A percentile compares a stretch with the other conserved stretches of the same genome.
These are phyloP conservation scores for Aspergillus bridgeri DNA, from an alignment of 495 filamentous ascomycete species.

Conservation along the genomic window DNA sequence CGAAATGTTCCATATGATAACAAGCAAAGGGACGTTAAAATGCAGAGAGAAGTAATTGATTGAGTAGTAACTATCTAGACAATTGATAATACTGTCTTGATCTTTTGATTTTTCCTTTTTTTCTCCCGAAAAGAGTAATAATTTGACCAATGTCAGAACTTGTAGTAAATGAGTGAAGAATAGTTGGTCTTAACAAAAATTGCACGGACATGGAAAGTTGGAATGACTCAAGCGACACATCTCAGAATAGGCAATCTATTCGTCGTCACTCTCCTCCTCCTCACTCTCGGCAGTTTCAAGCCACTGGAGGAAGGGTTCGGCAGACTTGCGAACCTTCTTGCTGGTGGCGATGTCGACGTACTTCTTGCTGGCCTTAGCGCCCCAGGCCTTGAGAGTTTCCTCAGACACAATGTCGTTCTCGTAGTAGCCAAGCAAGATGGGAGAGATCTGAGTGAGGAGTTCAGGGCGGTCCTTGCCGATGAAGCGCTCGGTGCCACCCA, in stretches of 20 bases:
- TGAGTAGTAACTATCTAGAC: background rate
- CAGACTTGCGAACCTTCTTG: slow-evolving; percentile 94
- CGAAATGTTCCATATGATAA: background rate
- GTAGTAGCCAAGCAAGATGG: slow-evolving; percentile 83
- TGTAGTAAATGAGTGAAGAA: slow-evolving; percentile 8
- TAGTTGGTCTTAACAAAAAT: slow-evolving; percentile 1
- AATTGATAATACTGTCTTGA: background rate
- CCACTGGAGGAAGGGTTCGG: slow-evolving; percentile 91
- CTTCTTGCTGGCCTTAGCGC: slow-evolving; percentile 92
- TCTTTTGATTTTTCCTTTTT: slow-evolving; percentile 1
- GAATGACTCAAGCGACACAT: background rate
- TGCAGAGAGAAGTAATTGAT: background rate
- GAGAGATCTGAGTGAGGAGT: slow-evolving; percentile 72
- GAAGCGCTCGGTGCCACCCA: slow-evolving; percentile 95
- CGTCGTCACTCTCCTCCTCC: slow-evolving; percentile 61
- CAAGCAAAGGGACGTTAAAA: background rate
- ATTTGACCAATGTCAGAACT: background rate
- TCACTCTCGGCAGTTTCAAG: slow-evolving; percentile 88
- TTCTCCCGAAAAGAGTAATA: background rate
- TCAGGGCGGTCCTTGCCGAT: slow-evolving; percentile 78
- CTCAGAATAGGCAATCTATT: slow-evolving; percentile 21
- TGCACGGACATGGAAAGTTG: background rate
- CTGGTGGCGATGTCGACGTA: slow-evolving; percentile 87
- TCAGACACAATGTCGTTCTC: slow-evolving; percentile 83
- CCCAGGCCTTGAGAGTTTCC: slow-evolving; percentile 87